A percentile compares a stretch with the other conserved stretches of the same genome.
Evolutionary conservation across 2,329 filamentous ascomycete species (phyloP).

Genomic region (Epicoccum nigrum): DNA sequence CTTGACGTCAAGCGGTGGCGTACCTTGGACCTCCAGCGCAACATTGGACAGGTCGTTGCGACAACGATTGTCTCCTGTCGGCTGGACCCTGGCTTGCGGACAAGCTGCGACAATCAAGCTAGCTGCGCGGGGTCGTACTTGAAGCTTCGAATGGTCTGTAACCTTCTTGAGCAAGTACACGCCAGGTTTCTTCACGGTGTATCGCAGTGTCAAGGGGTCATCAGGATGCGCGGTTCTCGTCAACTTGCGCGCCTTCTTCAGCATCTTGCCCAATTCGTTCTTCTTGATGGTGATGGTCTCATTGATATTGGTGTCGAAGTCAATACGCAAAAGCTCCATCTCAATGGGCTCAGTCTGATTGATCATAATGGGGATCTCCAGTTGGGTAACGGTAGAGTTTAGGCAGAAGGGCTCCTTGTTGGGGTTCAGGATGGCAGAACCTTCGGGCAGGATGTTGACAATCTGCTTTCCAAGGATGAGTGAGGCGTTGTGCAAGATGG

Average conservation of each 20-base stretch:
- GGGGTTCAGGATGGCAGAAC: slow-evolving; percentile 88
- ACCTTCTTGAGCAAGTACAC: slow-evolving; percentile 86
- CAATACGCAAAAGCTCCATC: slow-evolving; percentile 86
- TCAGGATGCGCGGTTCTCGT: slow-evolving; percentile 56
- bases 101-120: slow-evolving; percentile 87
- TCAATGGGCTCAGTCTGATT: slow-evolving; percentile 90
- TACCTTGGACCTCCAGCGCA: slow-evolving; percentile 81
- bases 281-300: slow-evolving; percentile 78
- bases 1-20: slow-evolving; percentile 87
- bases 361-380: slow-evolving; percentile 82
- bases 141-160: slow-evolving; percentile 90
- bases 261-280: slow-evolving; percentile 76
- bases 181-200: slow-evolving; percentile 82
- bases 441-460: slow-evolving; percentile 96
- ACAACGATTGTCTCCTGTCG: slow-evolving; percentile 72
- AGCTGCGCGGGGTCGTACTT: slow-evolving; percentile 77
- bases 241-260: slow-evolving; percentile 70
- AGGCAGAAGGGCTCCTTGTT: slow-evolving; percentile 82
- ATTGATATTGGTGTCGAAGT: slow-evolving; percentile 79
- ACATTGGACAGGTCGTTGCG: slow-evolving; percentile 87
- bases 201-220: slow-evolving; percentile 70
- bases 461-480: slow-evolving; percentile 96
- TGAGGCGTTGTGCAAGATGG: slow-evolving; percentile 88
- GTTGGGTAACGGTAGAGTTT: slow-evolving; percentile 64
- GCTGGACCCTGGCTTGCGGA: slow-evolving; percentile 76